A percentile compares a stretch with the other conserved stretches of the same genome.
phyloP scores from a whole-genome alignment of 2,329 filamentous ascomycete genomes.

The Parafenestella ontariensis region DNA sequence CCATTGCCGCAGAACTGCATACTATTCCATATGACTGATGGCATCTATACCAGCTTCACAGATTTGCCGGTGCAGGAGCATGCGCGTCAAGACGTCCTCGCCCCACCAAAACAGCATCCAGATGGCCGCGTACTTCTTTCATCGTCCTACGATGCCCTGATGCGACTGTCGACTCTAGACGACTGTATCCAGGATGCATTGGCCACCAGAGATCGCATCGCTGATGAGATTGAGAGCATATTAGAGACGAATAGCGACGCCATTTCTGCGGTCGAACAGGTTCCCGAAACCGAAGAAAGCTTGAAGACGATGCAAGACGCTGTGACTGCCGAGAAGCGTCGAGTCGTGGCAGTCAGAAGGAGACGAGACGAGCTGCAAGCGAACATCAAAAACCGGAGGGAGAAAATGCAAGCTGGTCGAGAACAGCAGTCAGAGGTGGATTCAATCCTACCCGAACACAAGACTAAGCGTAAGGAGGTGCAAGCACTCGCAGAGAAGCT shows the following conservation, averaged over 20 bases:
- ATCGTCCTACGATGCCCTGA: conserved; percentile 85
- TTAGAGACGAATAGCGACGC: conserved; percentile 49
- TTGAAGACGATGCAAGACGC: conserved; percentile 57
- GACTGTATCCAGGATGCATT: conserved; percentile 91
- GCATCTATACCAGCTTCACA: conserved; percentile 78
- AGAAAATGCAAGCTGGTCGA: conserved; percentile 71
- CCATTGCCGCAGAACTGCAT: conserved; percentile 82
- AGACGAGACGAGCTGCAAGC: conserved; percentile 71
- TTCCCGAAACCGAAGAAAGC: conserved; percentile 54
- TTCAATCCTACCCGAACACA: conserved; percentile 66
- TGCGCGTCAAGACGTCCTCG: conserved; percentile 38
- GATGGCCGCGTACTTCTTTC: conserved; percentile 64
- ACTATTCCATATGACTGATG: conserved; percentile 84
- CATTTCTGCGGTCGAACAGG: conserved; percentile 44
- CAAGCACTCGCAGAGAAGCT: conserved; percentile 63
- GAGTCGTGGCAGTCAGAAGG: conserved; percentile 67
- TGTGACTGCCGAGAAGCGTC: conserved; percentile 69
- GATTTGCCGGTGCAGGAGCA: conserved; percentile 64
- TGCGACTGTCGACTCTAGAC: conserved; percentile 87
- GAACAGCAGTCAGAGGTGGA: conserved; percentile 65
- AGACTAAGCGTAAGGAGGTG: conserved; percentile 56
- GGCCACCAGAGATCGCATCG: conserved; percentile 74
- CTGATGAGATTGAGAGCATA: conserved; percentile 74
- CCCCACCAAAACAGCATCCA: conserved; percentile 49
- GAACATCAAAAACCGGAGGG: conserved; percentile 70